Base-by-base conservation (phyloP, 2,329 filamentous ascomycete species). In the Aspergillus unguis region DNA sequence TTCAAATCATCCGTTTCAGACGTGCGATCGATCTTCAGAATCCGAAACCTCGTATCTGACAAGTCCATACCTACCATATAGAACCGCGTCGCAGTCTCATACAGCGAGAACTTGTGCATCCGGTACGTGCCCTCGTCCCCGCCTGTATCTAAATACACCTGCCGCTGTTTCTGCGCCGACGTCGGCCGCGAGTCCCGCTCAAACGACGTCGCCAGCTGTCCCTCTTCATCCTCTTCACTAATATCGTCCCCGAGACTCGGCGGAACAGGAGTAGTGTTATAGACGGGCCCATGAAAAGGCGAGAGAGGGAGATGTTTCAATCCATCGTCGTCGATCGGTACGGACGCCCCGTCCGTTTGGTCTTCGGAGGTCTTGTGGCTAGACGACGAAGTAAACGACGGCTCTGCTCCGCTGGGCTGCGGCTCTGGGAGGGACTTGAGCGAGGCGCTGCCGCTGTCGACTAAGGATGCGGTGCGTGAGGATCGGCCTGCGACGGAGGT, bases 41-140 rank as follows among this genome's bases (percentile, higher is more conserved):
- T 90, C 47, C 92, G 85, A 71, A 94, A 97, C 27, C 88, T 85
- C 64, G 84, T 87, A 70, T 97, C 94, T 61, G 90, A 86, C 51
- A 96, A 84, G 68, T 99, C 94, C 47, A 89, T 88, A 10, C 94
- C 94, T 17, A 97, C 90, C 58, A 99, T 87, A 70, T 96, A 99
- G 71, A 94, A 99, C 48, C 90, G 84, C 50, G 86, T 90, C 9
- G 90, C 88, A 3, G 94, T 99, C 75, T 99, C 94, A 72, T 99
- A 97, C 25, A 99, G 76, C n/a, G 89, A 94, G 72, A 96, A 97
- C 65, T 94, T 95, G 77, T 96, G 91, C 90, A 99, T 96, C 50
- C 77, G 78, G 53, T 74, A 77, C 41, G 80, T 72, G 2, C 76
- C 75, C 49, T 79, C 74, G 52, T 77, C 75, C 8, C 70, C 67